Percentiles rank a stretch among this genome's conserved stretches.
These are phyloP conservation scores for Closterium sp. DNA, from an alignment of 139 green algal species.

Conservation along the genomic window DNA sequence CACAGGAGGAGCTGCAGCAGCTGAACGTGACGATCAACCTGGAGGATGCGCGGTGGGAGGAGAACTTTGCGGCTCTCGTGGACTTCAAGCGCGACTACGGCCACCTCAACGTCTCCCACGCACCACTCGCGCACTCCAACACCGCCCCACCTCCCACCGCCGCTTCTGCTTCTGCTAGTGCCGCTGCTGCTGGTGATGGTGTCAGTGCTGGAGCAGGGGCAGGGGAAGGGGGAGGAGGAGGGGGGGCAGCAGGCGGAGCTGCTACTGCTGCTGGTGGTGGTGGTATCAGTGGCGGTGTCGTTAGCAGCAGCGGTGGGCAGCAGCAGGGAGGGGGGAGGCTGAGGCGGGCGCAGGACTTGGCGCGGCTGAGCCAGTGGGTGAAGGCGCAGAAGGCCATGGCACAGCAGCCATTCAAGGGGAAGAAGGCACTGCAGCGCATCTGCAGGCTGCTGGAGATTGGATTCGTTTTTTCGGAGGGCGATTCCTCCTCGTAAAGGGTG, in stretches of 20 bases:
- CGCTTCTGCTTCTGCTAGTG: neutral
- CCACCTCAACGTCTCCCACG: slow-evolving; percentile 8
- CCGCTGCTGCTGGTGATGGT: neutral
- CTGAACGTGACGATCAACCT: slow-evolving; percentile 24
- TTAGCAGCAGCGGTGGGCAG: neutral
- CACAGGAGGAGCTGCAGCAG: slow-evolving; percentile 4
- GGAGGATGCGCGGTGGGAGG: slow-evolving; percentile 33
- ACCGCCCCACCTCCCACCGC: too few species aligned
- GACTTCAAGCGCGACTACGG: slow-evolving; percentile 24
- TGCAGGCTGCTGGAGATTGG: slow-evolving; percentile 27
- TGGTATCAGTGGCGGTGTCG: neutral
- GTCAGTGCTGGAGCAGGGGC: neutral
- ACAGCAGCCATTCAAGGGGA: slow-evolving; percentile 3
- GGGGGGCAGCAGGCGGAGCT: neutral
- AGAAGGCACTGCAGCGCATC: slow-evolving; percentile 19
- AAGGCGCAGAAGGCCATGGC: slow-evolving; percentile 11
- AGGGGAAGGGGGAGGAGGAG: neutral
- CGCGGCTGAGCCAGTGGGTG: slow-evolving; percentile 22
- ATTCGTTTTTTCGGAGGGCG: slow-evolving; percentile 17
- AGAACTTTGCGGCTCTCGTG: slow-evolving; percentile 14
- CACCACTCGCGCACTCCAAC: neutral
- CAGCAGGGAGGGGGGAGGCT: neutral
- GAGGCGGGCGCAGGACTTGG: neutral
- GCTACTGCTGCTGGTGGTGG: neutral
- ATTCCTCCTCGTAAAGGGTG: neutral